Evolutionary conservation across 164 flowering plant genomes (phyloP).

Genomic region (Nymphaea colorata): DNA sequence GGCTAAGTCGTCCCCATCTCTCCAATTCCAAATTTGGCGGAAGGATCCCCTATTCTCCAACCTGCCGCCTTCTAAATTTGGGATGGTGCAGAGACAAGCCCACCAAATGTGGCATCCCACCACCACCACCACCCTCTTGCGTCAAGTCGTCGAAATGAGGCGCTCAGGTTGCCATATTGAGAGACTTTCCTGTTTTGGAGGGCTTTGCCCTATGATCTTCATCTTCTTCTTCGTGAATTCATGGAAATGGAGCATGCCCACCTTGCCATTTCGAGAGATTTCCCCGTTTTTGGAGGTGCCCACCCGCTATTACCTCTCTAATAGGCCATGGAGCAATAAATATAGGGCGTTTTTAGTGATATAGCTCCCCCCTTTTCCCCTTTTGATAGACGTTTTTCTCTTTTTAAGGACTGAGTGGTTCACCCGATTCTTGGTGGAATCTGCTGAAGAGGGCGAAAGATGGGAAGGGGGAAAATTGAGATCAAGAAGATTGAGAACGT

Average conservation of each 20-base stretch:
- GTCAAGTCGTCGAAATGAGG: not conserved
- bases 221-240: not conserved
- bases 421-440: not conserved
- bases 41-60: not conserved
- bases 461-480: conserved; percentile 4
- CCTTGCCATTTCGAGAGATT: not conserved
- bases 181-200: not conserved
- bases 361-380: not conserved
- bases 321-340: not conserved
- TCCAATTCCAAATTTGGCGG: not conserved
- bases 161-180: not conserved
- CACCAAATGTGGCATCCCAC: not conserved
- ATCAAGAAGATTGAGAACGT: conserved; percentile 2
- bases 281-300: not conserved
- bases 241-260: not conserved
- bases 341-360: not conserved
- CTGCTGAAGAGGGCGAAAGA: not conserved
- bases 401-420: not conserved
- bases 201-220: not conserved
- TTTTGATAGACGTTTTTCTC: not conserved
- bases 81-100: not conserved
- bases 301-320: not conserved
- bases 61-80: not conserved
- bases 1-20: not conserved
- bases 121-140: not conserved